phyloP scores from a whole-genome alignment of 176 grass and related monocot species.

The Cenchrus purpureus region DNA sequence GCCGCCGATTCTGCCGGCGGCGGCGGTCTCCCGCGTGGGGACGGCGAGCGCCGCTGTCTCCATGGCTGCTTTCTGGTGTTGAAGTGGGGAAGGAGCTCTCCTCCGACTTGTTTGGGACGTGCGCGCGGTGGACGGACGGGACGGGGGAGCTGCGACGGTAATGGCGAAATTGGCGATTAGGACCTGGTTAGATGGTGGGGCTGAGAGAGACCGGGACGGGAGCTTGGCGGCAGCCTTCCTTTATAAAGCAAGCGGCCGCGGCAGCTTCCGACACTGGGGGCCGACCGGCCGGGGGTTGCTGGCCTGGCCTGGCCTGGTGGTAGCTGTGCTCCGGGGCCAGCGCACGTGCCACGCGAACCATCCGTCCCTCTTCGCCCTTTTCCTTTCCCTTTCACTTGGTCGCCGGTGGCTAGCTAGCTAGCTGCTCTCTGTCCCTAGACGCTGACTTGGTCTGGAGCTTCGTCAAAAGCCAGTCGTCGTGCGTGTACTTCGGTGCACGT shows the following conservation, averaged over 20 bases:
- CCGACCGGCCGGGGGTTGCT: no score
- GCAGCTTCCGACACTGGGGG: no score
- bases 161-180: not conserved
- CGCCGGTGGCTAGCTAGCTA: no score
- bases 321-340: not conserved
- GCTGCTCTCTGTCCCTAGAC: no score
- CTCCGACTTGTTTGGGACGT: not conserved
- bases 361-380: not conserved
- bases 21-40: not conserved
- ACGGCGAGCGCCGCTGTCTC: not conserved
- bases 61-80: not conserved
- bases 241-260: not conserved
- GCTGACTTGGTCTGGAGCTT: no score
- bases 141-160: not conserved
- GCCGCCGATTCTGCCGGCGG: no score
- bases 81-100: not conserved
- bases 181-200: not conserved
- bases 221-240: not conserved
- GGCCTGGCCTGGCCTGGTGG: no score
- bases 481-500: not conserved
- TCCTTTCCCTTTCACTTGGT: no score
- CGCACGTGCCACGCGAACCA: not conserved
- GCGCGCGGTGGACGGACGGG: not conserved
- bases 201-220: not conserved
- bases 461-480: no score